Evolutionary conservation across 2,329 filamentous ascomycete genomes (phyloP), one percentile per base, ranked within the genome.

Genomic region (Neofusicoccum kwambonambiense): DNA sequence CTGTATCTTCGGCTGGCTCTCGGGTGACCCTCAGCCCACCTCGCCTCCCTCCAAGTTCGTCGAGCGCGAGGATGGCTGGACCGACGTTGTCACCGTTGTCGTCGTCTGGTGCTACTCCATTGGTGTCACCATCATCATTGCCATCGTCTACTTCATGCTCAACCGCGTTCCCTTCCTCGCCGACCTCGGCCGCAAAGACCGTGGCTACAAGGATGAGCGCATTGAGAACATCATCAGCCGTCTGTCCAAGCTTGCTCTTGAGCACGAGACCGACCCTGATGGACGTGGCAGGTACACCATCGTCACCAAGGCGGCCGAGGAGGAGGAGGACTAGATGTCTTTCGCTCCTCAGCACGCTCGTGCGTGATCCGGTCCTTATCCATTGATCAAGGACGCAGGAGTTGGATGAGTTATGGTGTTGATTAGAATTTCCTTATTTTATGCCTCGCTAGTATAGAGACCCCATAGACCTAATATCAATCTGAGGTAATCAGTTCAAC

Each of bases 1-100:
- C 84, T 86, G 84, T 78, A 77, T 90, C 73, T 92, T 92, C 80
- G 90, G 90, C 66, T 92, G 89, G 89, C 80, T 92, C 70, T 85
- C 84, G 49, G 87, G 86, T 66, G 77, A 79, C 54, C 78, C 77
- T 67, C 74, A 77, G 69, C 75, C 76, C 39, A 77, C 79, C 70
- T 75, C 78, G 71, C 82, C 81, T 68, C 77, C 78, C 67, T 70
- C 72, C 66, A 72, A 73, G 69, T 77, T 73, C 70, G 66, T 72
- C 57, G 75, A 80, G 70, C 74, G 81, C 68, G 64, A 71, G 54
- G 81, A 85, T 73, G 83, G 84, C 68, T 82, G 84, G 75, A 82
- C 82, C 67, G 85, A 87, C 75, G 83, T 89, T 68, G 85, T 89
- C 72, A 89, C 87, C 61, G 84, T 88, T 34, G 86, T 90, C 64